Evolutionary conservation across 2,329 filamentous ascomycete species (phyloP).

Genomic region (Aspergillus novoparasiticus): DNA sequence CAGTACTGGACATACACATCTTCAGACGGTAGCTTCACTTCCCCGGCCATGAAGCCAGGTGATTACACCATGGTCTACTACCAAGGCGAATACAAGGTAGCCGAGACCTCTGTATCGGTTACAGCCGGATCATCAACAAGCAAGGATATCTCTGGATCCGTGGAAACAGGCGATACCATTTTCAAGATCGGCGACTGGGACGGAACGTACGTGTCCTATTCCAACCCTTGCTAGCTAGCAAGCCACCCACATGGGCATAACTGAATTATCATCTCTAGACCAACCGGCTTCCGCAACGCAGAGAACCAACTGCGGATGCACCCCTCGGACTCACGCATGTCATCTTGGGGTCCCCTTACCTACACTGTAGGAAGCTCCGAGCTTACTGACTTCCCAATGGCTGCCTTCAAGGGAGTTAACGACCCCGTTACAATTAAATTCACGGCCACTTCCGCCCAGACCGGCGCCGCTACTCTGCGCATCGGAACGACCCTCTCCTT

Average conservation of each 20-base stretch:
- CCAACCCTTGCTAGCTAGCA: not conserved
- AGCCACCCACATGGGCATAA: not conserved
- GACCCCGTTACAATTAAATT: conserved; percentile 64
- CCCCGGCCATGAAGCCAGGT: conserved; percentile 67
- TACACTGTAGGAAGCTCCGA: conserved; percentile 63
- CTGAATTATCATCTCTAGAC: conserved; percentile 29
- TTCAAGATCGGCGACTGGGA: conserved; percentile 69
- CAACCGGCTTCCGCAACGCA: conserved; percentile 67
- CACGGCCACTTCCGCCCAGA: conserved; percentile 54
- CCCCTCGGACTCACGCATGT: conserved; percentile 66
- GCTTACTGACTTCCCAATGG: conserved; percentile 64
- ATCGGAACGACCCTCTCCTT: conserved; percentile 68
- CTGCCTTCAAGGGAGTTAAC: conserved; percentile 64
- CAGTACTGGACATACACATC: conserved; percentile 68
- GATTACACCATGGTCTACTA: conserved; percentile 71
- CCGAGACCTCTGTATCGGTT: conserved; percentile 53
- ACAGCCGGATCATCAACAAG: conserved; percentile 52
- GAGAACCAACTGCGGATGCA: conserved; percentile 70
- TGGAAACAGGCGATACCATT: conserved; percentile 55
- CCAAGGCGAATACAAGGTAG: conserved; percentile 60
- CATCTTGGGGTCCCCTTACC: conserved; percentile 60
- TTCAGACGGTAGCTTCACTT: conserved; percentile 60
- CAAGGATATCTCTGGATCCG: conserved; percentile 55
- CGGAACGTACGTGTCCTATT: conserved; percentile 47
- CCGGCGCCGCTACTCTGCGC: conserved; percentile 59